A percentile compares a stretch with the other conserved stretches of the same genome.
These are phyloP conservation scores for Cladosporium velox DNA, from an alignment of 2,329 filamentous ascomycete genomes.

Conservation along the genomic window DNA sequence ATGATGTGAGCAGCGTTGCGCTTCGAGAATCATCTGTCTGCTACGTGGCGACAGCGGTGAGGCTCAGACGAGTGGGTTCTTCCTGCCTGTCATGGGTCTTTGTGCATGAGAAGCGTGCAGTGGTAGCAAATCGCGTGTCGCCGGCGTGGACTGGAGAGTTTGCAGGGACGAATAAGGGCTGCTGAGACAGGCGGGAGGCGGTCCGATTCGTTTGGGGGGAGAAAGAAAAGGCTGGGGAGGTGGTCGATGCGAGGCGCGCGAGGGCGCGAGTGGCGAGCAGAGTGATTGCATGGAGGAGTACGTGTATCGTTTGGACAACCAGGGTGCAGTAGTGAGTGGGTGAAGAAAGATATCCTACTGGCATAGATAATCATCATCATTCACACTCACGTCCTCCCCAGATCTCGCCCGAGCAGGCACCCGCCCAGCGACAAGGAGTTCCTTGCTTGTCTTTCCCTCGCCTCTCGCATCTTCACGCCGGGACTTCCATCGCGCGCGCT, in stretches of 20 bases:
- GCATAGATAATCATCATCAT: not conserved
- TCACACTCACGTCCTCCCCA: not conserved
- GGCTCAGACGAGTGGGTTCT: conserved; percentile 8
- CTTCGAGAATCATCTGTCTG: not conserved
- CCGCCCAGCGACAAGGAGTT: conserved; percentile 4
- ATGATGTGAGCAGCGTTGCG: not conserved
- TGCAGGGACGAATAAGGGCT: conserved; percentile 12
- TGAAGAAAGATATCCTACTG: not conserved
- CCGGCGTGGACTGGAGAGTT: not conserved
- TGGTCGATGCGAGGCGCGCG: conserved; percentile 13
- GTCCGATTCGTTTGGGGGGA: conserved; percentile 12
- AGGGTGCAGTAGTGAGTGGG: conserved; percentile 14
- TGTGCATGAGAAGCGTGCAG: conserved; percentile 14
- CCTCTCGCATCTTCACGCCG: not conserved
- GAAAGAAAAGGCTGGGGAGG: not conserved
- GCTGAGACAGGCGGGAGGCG: conserved; percentile 7
- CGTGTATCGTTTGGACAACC: conserved; percentile 17
- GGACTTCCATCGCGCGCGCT: conserved; percentile 1
- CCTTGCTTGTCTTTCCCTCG: not conserved
- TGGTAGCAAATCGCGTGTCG: conserved; percentile 17
- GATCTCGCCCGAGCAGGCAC: conserved; percentile 15
- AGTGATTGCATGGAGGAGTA: not conserved
- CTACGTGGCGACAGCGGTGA: conserved; percentile 17
- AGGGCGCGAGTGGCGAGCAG: not conserved
- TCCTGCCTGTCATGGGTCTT: not conserved